phyloP scores from a whole-genome alignment of 306 rosid genomes.

The Crataegus laevigata region DNA sequence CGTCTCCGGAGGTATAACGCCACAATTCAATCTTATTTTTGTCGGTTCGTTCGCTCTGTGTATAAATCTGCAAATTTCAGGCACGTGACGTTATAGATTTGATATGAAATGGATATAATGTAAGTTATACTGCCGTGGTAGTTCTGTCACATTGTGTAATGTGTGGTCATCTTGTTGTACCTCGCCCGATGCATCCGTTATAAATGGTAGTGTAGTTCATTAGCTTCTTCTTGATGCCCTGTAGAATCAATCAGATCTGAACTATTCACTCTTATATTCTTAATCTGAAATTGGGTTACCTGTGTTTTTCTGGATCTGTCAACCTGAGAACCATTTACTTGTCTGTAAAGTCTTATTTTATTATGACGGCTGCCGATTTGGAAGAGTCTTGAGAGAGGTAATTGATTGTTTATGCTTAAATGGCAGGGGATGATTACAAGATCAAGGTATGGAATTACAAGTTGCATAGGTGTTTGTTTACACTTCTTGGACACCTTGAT shows the following conservation, averaged over 20 bases:
- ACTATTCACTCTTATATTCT: neutral
- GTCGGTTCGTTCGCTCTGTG: neutral
- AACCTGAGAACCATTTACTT: neutral
- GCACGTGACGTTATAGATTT: neutral
- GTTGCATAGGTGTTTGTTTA: slow-evolving; percentile 86
- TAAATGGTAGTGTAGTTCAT: neutral
- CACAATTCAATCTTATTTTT: neutral
- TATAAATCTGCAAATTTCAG: neutral
- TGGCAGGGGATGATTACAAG: slow-evolving; percentile 93
- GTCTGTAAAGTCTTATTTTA: neutral
- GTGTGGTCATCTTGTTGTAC: neutral
- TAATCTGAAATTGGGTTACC: neutral
- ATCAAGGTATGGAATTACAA: slow-evolving; percentile 95
- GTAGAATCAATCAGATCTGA: neutral
- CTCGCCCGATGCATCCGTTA: neutral
- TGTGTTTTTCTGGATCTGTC: neutral
- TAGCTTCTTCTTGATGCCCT: neutral
- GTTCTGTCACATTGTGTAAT: neutral
- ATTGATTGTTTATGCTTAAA: neutral
- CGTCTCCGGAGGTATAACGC: slow-evolving; percentile 29
- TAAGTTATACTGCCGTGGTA: neutral
- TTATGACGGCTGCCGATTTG: neutral
- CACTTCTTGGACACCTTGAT: slow-evolving; percentile 92
- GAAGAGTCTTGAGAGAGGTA: neutral
- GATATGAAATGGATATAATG: neutral